Conservation (phyloP, 176 grass and related monocot species). For the bread wheat (Triticum aestivum) region IWGSC_CS_RefSeq_v2.1 NC_057813.1:709590409-709590908, state of each 20-base stretch:
- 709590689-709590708: slow-evolving; percentile 5
- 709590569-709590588: neutral
- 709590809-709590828: slow-evolving; percentile 52
- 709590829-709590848: slow-evolving; percentile 52
- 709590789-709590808: slow-evolving; percentile 6
- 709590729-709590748: neutral
- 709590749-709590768: slow-evolving; percentile 9
- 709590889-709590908: slow-evolving; percentile 57
- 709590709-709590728: neutral
- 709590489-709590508: neutral
- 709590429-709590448: neutral
- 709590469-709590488: slow-evolving; percentile 14
- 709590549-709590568: neutral
- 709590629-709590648: neutral
- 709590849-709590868: slow-evolving; percentile 85
- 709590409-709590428: slow-evolving; percentile 1
- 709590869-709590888: slow-evolving; percentile 81
- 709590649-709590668: neutral
- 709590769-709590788: neutral
- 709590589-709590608: slow-evolving; percentile 10
- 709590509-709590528: slow-evolving; percentile 4
- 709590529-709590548: neutral
- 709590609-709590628: neutral
- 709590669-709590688: neutral
- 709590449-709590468: slow-evolving; percentile 17